phyloP scores from a whole-genome alignment of 129 eudicot species.

The Pulicaria dysenterica region DNA sequence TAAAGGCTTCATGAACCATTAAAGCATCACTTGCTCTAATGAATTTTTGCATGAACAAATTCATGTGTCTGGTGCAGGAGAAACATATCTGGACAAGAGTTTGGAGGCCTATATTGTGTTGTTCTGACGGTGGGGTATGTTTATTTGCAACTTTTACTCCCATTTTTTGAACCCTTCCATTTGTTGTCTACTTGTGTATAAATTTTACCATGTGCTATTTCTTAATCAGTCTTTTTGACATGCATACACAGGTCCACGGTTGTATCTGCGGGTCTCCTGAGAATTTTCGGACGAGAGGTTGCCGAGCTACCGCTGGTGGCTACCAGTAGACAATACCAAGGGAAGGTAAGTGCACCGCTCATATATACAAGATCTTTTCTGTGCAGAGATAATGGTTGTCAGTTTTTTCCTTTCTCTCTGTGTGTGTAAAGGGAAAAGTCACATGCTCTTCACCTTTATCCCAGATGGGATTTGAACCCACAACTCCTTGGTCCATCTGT shows the following conservation, averaged over 20 bases:
- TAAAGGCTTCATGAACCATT: conserved; percentile 19
- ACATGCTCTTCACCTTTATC: no score
- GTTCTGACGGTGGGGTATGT: conserved; percentile 78
- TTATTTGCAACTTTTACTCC: background rate
- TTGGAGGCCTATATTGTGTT: conserved; percentile 89
- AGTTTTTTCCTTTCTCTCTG: background rate
- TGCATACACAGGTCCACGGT: conserved; percentile 62
- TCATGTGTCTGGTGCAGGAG: conserved; percentile 59
- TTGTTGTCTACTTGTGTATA: background rate
- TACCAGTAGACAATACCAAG: conserved; percentile 87
- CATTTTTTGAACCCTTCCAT: background rate
- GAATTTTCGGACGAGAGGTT: conserved; percentile 85
- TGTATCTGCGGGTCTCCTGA: conserved; percentile 84
- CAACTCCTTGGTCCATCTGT: no score
- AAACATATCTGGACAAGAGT: conserved; percentile 96
- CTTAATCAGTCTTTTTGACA: background rate
- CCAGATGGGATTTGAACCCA: no score
- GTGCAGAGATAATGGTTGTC: background rate
- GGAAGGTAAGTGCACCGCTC: conserved; percentile 56
- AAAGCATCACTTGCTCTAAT: conserved; percentile 9
- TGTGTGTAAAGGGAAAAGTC: no score
- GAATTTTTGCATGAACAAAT: background rate
- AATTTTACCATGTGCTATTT: background rate
- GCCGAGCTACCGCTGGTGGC: conserved; percentile 98
- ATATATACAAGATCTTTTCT: background rate